phyloP scores from a whole-genome alignment of 2,329 filamentous ascomycete species.

The Paraconiothyrium brasiliense region DNA sequence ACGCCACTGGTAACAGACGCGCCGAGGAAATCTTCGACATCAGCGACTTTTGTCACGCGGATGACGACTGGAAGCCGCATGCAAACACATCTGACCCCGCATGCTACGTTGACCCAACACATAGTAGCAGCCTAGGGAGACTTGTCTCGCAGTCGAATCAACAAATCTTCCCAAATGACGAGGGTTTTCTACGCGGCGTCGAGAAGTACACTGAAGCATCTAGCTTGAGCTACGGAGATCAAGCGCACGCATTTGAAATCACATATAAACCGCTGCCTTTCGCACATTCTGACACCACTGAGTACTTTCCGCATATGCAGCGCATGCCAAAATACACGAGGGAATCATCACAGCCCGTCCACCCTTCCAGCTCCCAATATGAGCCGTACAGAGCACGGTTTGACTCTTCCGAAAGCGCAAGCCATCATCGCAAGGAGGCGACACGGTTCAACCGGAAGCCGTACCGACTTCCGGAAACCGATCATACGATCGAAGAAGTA shows the following conservation, averaged over 20 bases:
- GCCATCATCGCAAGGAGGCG: slow-evolving; percentile 33
- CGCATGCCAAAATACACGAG: slow-evolving; percentile 8
- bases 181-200: slow-evolving; percentile 22
- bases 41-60: slow-evolving; percentile 1
- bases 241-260: slow-evolving; percentile 4
- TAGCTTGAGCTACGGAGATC: slow-evolving; percentile 13
- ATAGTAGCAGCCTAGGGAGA: slow-evolving; percentile 19
- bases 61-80: neutral
- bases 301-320: slow-evolving; percentile 19
- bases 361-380: slow-evolving; percentile 25
- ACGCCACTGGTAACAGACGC: neutral
- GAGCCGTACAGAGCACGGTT: slow-evolving; percentile 34
- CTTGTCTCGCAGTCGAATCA: slow-evolving; percentile 13
- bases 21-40: slow-evolving; percentile 3
- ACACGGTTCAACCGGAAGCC: slow-evolving; percentile 40
- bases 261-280: slow-evolving; percentile 24
- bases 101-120: slow-evolving; percentile 24
- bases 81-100: slow-evolving; percentile 14
- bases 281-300: slow-evolving; percentile 12
- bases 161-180: slow-evolving; percentile 19
- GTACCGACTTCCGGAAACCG: slow-evolving; percentile 33
- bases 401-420: slow-evolving; percentile 29
- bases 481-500: slow-evolving; percentile 34
- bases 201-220: slow-evolving; percentile 24
- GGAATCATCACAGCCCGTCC: slow-evolving; percentile 17